Evolutionary conservation across 2,329 filamentous ascomycete genomes (phyloP), one percentile per base, ranked within the genome.

Genomic region (Septoria linicola): DNA sequence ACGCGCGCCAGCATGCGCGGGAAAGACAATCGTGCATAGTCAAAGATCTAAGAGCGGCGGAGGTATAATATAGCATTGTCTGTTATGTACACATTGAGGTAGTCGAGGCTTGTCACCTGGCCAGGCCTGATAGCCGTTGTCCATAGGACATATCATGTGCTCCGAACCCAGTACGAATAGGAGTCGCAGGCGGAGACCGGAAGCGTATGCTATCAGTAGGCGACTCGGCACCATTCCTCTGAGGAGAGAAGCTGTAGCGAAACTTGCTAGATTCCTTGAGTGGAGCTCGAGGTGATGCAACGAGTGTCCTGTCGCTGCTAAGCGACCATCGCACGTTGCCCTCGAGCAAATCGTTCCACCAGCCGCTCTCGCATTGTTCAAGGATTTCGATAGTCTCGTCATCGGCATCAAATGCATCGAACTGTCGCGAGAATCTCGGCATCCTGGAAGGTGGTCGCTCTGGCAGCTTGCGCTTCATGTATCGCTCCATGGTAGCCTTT

Each of bases 311-410:
- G 3, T 48, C 44, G 36, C 44, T 48, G 36, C 44, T 41, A 21
- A 48, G 14, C 13, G 35, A 40, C 36, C 44, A 40, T 10, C 44
- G 44, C 30, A 19, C 30, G 17, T 35, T 16, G 0, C 44, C 44
- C 14, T 48, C 44, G 13, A 48, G n/a, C 6, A 48, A 19, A 19
- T 48, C 44, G 6, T 40, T 36, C 44, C 44, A 48, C 44, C 44
- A 48, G 35, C 35, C 44, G 17, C 35, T 48, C 13, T 34, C 41
- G 16, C 31, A n/a, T 7, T 32, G 41, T 17, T 35, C 27, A 17
- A 48, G 32, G 11, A 47, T 34, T 3, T 47, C 31, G 4, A 39
- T 19, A n/a, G 34, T 48, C 14, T 48, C 44, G 7, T 48, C 44
- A 4, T 40, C 44, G 14, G 16, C 10, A 5, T 10, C 21, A 25